Conservation (phyloP, 1,284 basidiomycete genomes). For the Rhizopogon hawkerae region DNA sequence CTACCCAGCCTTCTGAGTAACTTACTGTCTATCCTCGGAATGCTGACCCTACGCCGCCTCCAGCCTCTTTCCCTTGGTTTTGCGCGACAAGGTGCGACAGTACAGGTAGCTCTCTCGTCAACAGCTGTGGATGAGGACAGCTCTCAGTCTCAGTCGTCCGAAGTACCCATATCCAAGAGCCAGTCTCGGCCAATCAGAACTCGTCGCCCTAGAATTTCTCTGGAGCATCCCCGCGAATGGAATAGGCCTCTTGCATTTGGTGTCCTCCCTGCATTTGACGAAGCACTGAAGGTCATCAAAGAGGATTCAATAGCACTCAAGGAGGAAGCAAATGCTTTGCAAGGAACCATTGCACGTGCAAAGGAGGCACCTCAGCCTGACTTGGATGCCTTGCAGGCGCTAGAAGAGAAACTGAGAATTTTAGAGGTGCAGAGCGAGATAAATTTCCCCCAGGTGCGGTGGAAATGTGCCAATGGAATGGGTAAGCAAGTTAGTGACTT, state of each 20-base stretch:
- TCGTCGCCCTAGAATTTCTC: slow-evolving; percentile 42
- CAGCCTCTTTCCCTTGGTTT: background rate
- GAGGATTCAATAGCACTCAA: slow-evolving; percentile 38
- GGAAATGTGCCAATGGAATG: slow-evolving; percentile 69
- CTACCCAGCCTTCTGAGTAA: background rate
- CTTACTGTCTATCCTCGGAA: background rate
- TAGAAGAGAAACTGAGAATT: slow-evolving; percentile 39
- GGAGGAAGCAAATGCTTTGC: slow-evolving; percentile 38
- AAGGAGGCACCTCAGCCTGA: slow-evolving; percentile 26
- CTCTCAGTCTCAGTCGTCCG: background rate
- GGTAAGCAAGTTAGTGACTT: slow-evolving; percentile 36
- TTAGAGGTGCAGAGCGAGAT: slow-evolving; percentile 60
- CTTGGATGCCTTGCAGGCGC: slow-evolving; percentile 30
- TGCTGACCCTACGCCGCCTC: background rate
- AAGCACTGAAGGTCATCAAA: slow-evolving; percentile 62
- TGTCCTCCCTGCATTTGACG: slow-evolving; percentile 74
- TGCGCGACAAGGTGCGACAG: background rate
- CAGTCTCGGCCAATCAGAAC: slow-evolving; percentile 16
- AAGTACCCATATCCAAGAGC: background rate
- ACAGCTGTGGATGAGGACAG: background rate
- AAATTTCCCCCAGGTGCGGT: slow-evolving; percentile 72
- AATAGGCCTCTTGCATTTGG: slow-evolving; percentile 60
- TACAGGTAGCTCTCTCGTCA: background rate
- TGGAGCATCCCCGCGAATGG: slow-evolving; percentile 50
- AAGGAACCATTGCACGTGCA: slow-evolving; percentile 27